These are phyloP conservation scores for Arachnopeziza araneosa DNA, from an alignment of 2,329 filamentous ascomycete species.

Conservation along the genomic window DNA sequence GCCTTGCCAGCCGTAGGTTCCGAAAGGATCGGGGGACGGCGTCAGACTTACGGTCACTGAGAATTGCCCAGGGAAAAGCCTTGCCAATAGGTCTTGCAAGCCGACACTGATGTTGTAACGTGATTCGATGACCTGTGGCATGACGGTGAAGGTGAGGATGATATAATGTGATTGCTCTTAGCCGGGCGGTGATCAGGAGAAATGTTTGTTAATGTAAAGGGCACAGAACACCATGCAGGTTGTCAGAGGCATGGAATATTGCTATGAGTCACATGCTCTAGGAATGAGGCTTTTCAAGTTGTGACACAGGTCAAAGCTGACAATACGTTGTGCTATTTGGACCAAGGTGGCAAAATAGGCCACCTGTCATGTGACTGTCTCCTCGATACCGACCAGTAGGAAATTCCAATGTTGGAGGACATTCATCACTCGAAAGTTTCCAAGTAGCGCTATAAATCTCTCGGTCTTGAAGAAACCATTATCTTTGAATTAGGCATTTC, in stretches of 20 bases:
- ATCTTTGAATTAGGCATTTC: no score
- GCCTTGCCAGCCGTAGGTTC: conserved; percentile 1
- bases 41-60: background rate
- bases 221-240: background rate
- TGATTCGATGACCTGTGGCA: conserved; percentile 2
- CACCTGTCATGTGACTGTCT: background rate
- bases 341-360: background rate
- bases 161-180: background rate
- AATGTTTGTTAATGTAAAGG: background rate
- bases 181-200: background rate
- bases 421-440: no score
- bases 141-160: conserved; percentile 1
- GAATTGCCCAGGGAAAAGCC: conserved; percentile 7
- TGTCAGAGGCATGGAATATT: background rate
- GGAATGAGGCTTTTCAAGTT: background rate
- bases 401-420: no score
- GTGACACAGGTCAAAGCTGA: background rate
- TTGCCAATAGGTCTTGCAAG: conserved; percentile 1
- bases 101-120: background rate
- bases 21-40: background rate
- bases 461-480: no score
- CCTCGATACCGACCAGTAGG: no score
- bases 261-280: background rate
- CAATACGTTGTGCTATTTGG: background rate
- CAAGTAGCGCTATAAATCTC: no score